Evolutionary conservation across 345 rosid species (phyloP).

Genomic region (Populus nigra): DNA sequence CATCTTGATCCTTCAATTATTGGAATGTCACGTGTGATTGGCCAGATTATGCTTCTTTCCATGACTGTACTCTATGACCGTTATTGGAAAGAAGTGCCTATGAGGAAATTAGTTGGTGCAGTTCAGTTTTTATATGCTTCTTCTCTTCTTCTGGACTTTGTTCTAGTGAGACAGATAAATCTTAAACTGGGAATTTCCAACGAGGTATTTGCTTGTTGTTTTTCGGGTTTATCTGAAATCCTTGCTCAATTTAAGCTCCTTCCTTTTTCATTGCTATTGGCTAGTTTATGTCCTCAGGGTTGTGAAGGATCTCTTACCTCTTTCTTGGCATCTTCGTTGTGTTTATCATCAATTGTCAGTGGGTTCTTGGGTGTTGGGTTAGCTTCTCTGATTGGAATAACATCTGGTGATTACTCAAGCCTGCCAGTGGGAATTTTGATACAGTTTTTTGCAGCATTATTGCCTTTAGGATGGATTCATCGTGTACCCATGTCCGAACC

Average conservation of each 20-base stretch:
- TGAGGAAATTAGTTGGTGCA: slow-evolving; percentile 58
- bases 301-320: slow-evolving; percentile 92
- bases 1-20: slow-evolving; percentile 62
- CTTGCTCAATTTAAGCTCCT: slow-evolving; percentile 81
- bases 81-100: slow-evolving; percentile 57
- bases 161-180: slow-evolving; percentile 65
- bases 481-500: slow-evolving; percentile 48
- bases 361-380: slow-evolving; percentile 73
- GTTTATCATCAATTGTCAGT: slow-evolving; percentile 71
- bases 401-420: slow-evolving; percentile 56
- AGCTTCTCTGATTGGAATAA: slow-evolving; percentile 65
- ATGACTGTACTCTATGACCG: slow-evolving; percentile 57
- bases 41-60: slow-evolving; percentile 69
- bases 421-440: slow-evolving; percentile 52
- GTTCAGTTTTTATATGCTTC: slow-evolving; percentile 59
- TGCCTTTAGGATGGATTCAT: slow-evolving; percentile 62
- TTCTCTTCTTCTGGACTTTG: slow-evolving; percentile 70
- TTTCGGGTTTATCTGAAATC: slow-evolving; percentile 74
- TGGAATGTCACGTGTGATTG: slow-evolving; percentile 76
- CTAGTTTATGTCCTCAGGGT: slow-evolving; percentile 69
- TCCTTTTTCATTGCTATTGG: slow-evolving; percentile 65
- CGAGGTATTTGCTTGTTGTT: slow-evolving; percentile 59
- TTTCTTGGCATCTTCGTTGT: slow-evolving; percentile 65
- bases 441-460: slow-evolving; percentile 67
- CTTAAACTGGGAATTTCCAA: slow-evolving; percentile 62